Percentiles rank a stretch among this genome's conserved stretches.
phyloP scores from a whole-genome alignment of 108 stramenopile species.

The Nannochloropsis gaditana region DNA sequence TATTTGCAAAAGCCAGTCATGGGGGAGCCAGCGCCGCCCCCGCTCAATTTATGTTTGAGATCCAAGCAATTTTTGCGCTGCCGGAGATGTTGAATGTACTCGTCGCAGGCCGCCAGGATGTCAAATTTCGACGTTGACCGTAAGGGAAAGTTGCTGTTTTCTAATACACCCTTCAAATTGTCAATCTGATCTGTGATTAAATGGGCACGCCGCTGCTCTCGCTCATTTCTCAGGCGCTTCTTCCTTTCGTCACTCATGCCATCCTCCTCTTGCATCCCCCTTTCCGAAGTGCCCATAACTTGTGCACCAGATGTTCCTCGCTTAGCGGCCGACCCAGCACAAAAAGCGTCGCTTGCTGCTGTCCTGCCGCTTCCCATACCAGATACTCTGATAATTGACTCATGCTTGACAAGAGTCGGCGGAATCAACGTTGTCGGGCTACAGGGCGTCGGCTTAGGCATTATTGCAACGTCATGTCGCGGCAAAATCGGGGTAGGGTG shows the following conservation, averaged over 20 bases:
- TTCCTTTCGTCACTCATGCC: neutral
- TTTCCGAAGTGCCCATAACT: neutral
- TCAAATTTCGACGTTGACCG: neutral
- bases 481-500: neutral
- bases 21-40: neutral
- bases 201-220: slow-evolving; percentile 6
- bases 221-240: neutral
- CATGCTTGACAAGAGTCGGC: neutral
- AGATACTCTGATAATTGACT: neutral
- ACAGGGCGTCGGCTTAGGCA: neutral
- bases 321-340: neutral
- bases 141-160: slow-evolving; percentile 13
- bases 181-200: slow-evolving; percentile 13
- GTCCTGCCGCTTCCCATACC: neutral
- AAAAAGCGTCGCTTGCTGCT: neutral
- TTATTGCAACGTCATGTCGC: neutral
- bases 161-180: neutral
- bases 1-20: neutral
- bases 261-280: slow-evolving; percentile 12
- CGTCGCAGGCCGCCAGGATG: neutral
- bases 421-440: neutral
- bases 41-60: slow-evolving; percentile 14
- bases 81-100: slow-evolving; percentile 11
- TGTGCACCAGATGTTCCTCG: neutral
- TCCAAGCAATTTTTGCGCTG: neutral